Percentiles rank a stretch among this genome's conserved stretches.
Conservation (phyloP, 257 asterid genomes). For the Fraxinus pennsylvanica region DNA sequence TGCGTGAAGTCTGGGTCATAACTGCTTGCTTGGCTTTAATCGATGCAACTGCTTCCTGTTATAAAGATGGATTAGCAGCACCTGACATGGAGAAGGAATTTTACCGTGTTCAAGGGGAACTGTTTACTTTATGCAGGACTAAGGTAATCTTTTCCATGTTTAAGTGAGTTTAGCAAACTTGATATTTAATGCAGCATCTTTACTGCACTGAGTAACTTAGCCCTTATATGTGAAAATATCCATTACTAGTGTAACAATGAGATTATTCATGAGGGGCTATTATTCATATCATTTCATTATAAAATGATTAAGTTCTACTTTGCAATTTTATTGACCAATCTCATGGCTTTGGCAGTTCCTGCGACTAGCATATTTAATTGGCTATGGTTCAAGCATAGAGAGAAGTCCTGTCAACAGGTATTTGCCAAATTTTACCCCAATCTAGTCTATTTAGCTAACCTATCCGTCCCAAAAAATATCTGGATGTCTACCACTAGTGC, state of each 20-base stretch:
- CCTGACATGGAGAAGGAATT: slow-evolving; percentile 88
- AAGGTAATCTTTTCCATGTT: slow-evolving; percentile 55
- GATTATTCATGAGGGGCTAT: slow-evolving; percentile 21
- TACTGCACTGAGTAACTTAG: slow-evolving; percentile 20
- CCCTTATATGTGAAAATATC: slow-evolving; percentile 16
- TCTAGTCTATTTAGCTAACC: slow-evolving; percentile 10
- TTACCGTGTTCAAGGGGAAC: slow-evolving; percentile 88
- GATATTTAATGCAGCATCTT: not conserved
- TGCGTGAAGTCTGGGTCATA: slow-evolving; percentile 97
- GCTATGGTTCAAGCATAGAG: slow-evolving; percentile 83
- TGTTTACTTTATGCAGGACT: slow-evolving; percentile 80
- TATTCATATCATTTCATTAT: slow-evolving; percentile 18
- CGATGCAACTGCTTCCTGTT: slow-evolving; percentile 68
- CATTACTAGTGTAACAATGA: slow-evolving; percentile 9
- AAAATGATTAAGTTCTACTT: slow-evolving; percentile 21
- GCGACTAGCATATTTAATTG: slow-evolving; percentile 94
- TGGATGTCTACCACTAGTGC: too few species aligned
- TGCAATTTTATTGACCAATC: slow-evolving; percentile 24
- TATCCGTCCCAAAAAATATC: slow-evolving; percentile 8
- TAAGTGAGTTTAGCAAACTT: slow-evolving; percentile 16
- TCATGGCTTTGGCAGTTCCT: slow-evolving; percentile 72
- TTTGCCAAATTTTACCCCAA: slow-evolving; percentile 17
- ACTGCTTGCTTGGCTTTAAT: slow-evolving; percentile 87
- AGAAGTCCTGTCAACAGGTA: slow-evolving; percentile 98
- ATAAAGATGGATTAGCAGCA: slow-evolving; percentile 68